Percentiles rank a stretch among this genome's conserved stretches.
phyloP scores from a whole-genome alignment of 2,329 filamentous ascomycete species.

The Tolypocladium tundrense region DNA sequence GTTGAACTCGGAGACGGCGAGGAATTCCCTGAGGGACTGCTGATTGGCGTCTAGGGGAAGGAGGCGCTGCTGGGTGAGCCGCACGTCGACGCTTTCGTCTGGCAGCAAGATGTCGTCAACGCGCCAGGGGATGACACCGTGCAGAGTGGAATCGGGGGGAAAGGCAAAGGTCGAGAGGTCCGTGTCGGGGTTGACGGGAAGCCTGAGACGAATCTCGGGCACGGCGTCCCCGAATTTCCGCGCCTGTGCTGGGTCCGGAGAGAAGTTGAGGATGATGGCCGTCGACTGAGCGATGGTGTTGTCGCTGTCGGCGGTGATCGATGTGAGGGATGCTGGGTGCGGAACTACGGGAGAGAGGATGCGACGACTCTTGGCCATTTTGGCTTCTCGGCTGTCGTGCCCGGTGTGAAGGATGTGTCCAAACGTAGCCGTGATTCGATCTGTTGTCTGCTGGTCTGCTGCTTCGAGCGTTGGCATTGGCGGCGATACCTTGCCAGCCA shows the following conservation, averaged over 20 bases:
- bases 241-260: slow-evolving; percentile 18
- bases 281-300: slow-evolving; percentile 13
- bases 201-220: slow-evolving; percentile 17
- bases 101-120: slow-evolving; percentile 36
- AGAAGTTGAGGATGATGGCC: slow-evolving; percentile 36
- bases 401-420: slow-evolving; percentile 37
- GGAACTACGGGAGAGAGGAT: slow-evolving; percentile 36
- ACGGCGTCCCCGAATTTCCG: background rate
- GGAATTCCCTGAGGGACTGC: slow-evolving; percentile 30
- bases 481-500: background rate
- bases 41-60: slow-evolving; percentile 27
- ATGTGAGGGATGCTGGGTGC: slow-evolving; percentile 33
- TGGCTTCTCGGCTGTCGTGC: slow-evolving; percentile 5
- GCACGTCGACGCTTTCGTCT: slow-evolving; percentile 34
- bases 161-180: slow-evolving; percentile 17
- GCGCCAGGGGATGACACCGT: slow-evolving; percentile 17
- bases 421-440: slow-evolving; percentile 32
- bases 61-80: slow-evolving; percentile 26
- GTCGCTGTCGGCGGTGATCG: slow-evolving; percentile 21
- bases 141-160: slow-evolving; percentile 18
- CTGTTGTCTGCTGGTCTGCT: background rate
- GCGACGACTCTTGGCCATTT: slow-evolving; percentile 13
- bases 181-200: slow-evolving; percentile 18
- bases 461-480: background rate
- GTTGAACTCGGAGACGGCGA: slow-evolving; percentile 33